Base-by-base conservation (phyloP, 1,284 basidiomycete species). In the Grifola frondosa region DNA sequence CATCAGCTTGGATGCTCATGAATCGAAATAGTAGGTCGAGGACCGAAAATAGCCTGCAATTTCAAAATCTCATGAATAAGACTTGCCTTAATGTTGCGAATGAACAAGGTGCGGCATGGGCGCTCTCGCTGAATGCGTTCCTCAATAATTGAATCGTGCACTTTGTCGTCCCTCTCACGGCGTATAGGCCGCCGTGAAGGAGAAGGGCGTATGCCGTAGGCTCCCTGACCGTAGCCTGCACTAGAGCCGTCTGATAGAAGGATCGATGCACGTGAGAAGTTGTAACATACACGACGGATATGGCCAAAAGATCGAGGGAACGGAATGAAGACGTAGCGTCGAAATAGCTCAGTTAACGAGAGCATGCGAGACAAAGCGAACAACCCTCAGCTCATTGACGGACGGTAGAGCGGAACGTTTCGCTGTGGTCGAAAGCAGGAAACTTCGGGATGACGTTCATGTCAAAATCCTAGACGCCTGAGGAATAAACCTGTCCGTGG, bases 31-130 rank as follows among this genome's bases (percentile, higher is more conserved):
- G 39, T 34, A 40, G 26, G 37, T 19, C 29, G 23, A 38, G 19
- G 38, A 21, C n/a, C n/a, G n/a, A 41, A 30, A 26, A 21, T 21
- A 29, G 22, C 13, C 8, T 9, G 36, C 15, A 10, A 4, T 6
- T 16, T n/a, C 15, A 30, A 7, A 21, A 28, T 32, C 21, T 11
- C 4, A 33, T 21, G n/a, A n/a, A n/a, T 37, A 49, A 46, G 43
- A 84, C 84, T 87, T 67, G 89, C 94, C 80, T 93, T 94, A 59
- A 97, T 90, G 64, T 98, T 98, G 58, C 96, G 87, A 51, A 98
- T 93, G 63, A 99, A 99, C 28, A 99, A 71, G 1, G 94, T 97
- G 38, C 96, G 80, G 65, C 96, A 97, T 1, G 94, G 94, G 57
- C 91, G 80, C 69, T 97, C 95, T 57, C 88, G 83, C 62, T 91